These are phyloP conservation scores for Priceomyces melissophilus DNA, from an alignment of 805 yeast genomes.

Conservation along the genomic window DNA sequence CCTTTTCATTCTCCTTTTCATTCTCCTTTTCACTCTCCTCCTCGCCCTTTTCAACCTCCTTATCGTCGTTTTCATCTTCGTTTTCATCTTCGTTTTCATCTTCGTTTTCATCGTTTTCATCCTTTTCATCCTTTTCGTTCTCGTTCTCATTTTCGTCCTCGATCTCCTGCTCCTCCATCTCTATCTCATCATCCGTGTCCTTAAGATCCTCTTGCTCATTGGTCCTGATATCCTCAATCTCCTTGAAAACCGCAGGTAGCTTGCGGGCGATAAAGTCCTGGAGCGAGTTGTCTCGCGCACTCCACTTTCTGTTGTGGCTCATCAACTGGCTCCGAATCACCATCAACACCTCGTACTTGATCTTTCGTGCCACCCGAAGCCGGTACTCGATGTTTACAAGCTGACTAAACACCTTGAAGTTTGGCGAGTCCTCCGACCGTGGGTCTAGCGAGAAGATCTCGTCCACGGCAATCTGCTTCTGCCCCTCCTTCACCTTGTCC, in stretches of 20 bases:
- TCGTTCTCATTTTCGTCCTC: conserved; percentile 1
- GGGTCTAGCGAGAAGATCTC: conserved; percentile 28
- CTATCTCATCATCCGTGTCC: conserved; percentile 14
- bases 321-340: conserved; percentile 28
- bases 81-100: conserved; percentile 6
- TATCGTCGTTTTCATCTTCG: conserved; percentile 7
- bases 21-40: conserved; percentile 3
- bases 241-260: conserved; percentile 21
- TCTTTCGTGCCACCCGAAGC: conserved; percentile 27
- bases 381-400: conserved; percentile 33
- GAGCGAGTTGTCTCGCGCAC: conserved; percentile 26
- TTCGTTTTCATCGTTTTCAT: conserved; percentile 8
- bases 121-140: conserved; percentile 3
- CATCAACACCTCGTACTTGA: conserved; percentile 33
- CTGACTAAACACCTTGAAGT: conserved; percentile 23
- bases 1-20: neutral
- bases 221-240: conserved; percentile 25
- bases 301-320: conserved; percentile 34
- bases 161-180: conserved; percentile 15
- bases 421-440: conserved; percentile 22
- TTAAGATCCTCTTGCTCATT: conserved; percentile 27
- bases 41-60: no score
- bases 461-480: conserved; percentile 10
- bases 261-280: conserved; percentile 26
- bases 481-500: conserved; percentile 11